A percentile compares a stretch with the other conserved stretches of the same genome.
Evolutionary conservation across 1,284 basidiomycete species (phyloP).

Genomic region (Cryptococcus wingfieldii): DNA sequence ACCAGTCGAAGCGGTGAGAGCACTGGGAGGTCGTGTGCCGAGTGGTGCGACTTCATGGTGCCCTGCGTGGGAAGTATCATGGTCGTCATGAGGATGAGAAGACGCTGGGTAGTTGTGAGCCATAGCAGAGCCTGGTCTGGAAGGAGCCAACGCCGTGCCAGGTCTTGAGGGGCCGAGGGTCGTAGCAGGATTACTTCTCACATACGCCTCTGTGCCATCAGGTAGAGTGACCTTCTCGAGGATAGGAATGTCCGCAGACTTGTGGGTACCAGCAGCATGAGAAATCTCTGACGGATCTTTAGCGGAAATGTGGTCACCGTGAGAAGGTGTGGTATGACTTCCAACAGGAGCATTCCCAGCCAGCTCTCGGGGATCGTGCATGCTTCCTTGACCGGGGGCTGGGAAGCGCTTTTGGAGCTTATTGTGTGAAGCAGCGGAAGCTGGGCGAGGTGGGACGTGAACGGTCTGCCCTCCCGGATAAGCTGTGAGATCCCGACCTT

Average conservation of each 20-base stretch:
- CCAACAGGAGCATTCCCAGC: conserved; percentile 1
- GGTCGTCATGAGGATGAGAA: background rate
- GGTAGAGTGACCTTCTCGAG: conserved; percentile 31
- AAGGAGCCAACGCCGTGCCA: background rate
- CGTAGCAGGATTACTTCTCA: conserved; percentile 9
- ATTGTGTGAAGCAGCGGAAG: conserved; percentile 6
- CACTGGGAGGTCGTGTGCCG: conserved; percentile 6
- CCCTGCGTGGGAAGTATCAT: background rate
- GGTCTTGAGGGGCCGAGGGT: background rate
- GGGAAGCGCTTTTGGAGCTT: conserved; percentile 21
- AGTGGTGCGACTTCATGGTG: background rate
- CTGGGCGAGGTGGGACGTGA: conserved; percentile 8
- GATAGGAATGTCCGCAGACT: conserved; percentile 6
- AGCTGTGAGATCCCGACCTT: conserved; percentile 7
- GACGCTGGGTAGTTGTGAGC: background rate
- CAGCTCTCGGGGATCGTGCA: conserved; percentile 4
- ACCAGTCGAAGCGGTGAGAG: background rate
- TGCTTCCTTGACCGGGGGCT: conserved; percentile 3
- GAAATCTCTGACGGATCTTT: background rate
- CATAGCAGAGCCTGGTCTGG: background rate
- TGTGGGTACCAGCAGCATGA: background rate
- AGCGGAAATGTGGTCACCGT: background rate
- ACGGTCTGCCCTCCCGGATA: conserved; percentile 4
- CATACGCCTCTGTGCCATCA: conserved; percentile 28
- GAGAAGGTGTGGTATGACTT: conserved; percentile 2